Conservation (phyloP, 2,329 filamentous ascomycete genomes). For the Gnomoniopsis sp. region DNA sequence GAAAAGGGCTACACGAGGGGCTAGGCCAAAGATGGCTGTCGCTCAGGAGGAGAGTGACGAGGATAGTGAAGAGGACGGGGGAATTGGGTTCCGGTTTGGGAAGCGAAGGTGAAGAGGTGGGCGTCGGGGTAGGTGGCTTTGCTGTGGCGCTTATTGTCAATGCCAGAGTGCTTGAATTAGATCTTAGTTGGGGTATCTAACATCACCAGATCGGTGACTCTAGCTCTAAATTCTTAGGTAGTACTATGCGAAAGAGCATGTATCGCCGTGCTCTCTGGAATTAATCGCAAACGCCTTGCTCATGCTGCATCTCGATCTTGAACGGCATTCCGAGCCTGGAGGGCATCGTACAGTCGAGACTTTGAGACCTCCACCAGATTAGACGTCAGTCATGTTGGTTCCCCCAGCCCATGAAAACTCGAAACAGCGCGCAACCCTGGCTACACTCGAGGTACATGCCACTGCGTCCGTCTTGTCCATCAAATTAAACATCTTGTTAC, state of each 20-base stretch:
- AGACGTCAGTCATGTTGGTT: too few species aligned
- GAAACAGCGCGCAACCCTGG: too few species aligned
- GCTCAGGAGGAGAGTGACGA: constrained; percentile 27
- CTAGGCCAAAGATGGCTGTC: constrained; percentile 22
- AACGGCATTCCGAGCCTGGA: too few species aligned
- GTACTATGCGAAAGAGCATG: not conserved
- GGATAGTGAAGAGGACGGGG: constrained; percentile 50
- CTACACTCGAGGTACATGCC: too few species aligned
- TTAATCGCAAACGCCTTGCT: not conserved
- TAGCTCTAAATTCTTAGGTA: not conserved
- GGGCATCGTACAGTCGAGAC: too few species aligned
- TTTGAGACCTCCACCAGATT: too few species aligned
- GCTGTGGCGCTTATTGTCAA: too few species aligned
- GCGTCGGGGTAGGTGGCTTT: not conserved
- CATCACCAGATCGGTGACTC: not conserved
- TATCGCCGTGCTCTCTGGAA: too few species aligned
- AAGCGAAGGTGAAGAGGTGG: constrained; percentile 36
- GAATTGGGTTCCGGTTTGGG: constrained; percentile 52
- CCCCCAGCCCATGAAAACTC: too few species aligned
- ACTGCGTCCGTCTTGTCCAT: too few species aligned
- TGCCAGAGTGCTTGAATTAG: not conserved
- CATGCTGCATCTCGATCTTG: not conserved
- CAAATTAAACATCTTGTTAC: too few species aligned
- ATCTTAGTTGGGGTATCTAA: not conserved
- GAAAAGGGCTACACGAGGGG: constrained; percentile 24